Percentiles rank a stretch among this genome's conserved stretches.
phyloP scores from a whole-genome alignment of 371 early-diverging fungal genomes.

The Rhizomucor pusillus region DNA sequence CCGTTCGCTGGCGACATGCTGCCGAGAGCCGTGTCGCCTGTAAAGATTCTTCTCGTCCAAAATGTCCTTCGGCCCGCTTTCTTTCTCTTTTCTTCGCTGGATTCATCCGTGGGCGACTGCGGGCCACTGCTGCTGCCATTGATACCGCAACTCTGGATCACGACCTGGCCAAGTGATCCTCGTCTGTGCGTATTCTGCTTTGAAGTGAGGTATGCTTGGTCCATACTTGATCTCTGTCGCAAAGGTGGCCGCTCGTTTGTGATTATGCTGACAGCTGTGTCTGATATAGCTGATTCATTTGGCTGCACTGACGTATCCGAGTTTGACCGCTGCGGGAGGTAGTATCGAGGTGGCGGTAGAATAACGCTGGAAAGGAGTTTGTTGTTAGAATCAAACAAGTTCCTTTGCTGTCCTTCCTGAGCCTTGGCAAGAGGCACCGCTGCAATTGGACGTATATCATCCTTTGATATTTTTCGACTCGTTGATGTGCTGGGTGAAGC shows the following conservation, averaged over 20 bases:
- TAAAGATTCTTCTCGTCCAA: constrained; percentile 31
- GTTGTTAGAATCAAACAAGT: neutral
- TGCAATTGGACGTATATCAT: constrained; percentile 13
- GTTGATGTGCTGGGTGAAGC: constrained; percentile 3
- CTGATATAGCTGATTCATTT: constrained; percentile 1
- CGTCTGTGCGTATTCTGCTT: neutral
- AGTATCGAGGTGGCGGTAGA: constrained; percentile 2
- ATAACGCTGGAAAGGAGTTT: neutral
- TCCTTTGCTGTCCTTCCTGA: neutral
- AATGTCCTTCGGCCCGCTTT: constrained; percentile 31
- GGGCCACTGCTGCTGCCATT: neutral
- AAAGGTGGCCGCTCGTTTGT: constrained; percentile 7
- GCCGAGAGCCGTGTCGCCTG: constrained; percentile 2
- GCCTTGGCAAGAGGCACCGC: constrained; percentile 9
- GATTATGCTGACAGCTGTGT: neutral
- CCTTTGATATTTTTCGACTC: constrained; percentile 5
- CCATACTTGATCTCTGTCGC: constrained; percentile 21
- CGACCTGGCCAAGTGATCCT: neutral
- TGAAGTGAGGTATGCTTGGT: constrained; percentile 9
- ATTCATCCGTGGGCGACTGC: constrained; percentile 2
- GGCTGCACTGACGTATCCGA: constrained; percentile 21
- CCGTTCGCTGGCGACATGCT: constrained; percentile 14
- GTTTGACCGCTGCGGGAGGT: constrained; percentile 19
- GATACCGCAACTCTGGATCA: neutral
- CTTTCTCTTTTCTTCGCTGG: constrained; percentile 18